A percentile compares a stretch with the other conserved stretches of the same genome.
These are phyloP conservation scores for Daldinia grandis DNA, from an alignment of 495 filamentous ascomycete species.

Conservation along the genomic window DNA sequence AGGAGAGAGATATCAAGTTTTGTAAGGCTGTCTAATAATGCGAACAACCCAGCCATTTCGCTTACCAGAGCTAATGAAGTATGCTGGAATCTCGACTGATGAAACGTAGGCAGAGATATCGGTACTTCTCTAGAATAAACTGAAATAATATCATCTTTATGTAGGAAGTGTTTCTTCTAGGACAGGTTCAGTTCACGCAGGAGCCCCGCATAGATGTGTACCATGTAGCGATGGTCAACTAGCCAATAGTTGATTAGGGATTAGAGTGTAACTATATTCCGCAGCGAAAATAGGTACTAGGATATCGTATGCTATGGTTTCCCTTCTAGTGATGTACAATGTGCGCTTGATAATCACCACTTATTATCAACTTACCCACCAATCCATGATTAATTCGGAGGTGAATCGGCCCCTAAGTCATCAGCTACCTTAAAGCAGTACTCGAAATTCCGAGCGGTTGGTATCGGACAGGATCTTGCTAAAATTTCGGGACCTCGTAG, in stretches of 20 bases:
- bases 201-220: background rate
- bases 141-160: background rate
- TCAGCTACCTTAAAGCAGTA: background rate
- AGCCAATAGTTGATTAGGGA: background rate
- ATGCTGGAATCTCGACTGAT: background rate
- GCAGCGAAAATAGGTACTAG: background rate
- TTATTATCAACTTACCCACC: too few species aligned
- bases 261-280: background rate
- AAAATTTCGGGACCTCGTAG: background rate
- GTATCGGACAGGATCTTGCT: background rate
- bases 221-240: background rate
- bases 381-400: background rate
- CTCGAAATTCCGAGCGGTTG: background rate
- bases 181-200: background rate
- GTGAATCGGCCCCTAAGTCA: background rate
- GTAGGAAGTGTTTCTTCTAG: background rate
- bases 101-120: too few species aligned
- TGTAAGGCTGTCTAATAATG: constrained; percentile 3
- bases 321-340: background rate
- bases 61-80: background rate
- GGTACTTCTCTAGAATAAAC: background rate
- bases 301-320: background rate
- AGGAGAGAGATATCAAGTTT: constrained; percentile 9
- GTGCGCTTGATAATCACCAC: too few species aligned
- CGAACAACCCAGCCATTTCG: constrained; percentile 24